These are phyloP conservation scores for Pythium myriotylum DNA, from an alignment of 352 stramenopile genomes.

Conservation along the genomic window DNA sequence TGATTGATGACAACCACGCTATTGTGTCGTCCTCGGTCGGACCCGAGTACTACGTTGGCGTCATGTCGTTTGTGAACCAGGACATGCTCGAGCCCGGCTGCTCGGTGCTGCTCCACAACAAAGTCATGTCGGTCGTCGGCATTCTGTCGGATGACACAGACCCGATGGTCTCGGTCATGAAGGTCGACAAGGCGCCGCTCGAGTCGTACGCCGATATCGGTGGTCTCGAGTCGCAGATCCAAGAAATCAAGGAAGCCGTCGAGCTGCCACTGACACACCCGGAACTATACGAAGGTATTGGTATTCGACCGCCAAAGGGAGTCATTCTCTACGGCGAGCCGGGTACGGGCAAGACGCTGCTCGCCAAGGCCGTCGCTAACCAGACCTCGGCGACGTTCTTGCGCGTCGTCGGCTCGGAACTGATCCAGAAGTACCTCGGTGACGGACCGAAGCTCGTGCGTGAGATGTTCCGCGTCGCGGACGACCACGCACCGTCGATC, in stretches of 20 bases:
- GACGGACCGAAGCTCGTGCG: conserved; percentile 99
- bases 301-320: conserved; percentile 98
- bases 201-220: conserved; percentile 99
- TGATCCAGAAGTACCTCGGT: conserved; percentile 99
- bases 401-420: conserved; percentile 96
- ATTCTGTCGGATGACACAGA: conserved; percentile 99
- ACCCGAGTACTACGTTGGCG: conserved; percentile 99
- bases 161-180: conserved; percentile 99
- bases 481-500: conserved; percentile 97
- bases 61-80: conserved; percentile 99
- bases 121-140: conserved; percentile 99
- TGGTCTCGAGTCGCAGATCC: conserved; percentile 98
- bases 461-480: conserved; percentile 97
- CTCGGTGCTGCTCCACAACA: conserved; percentile 99
- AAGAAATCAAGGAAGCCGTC: conserved; percentile 95
- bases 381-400: conserved; percentile 99
- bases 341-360: conserved; percentile 99
- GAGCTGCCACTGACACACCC: conserved; percentile 98
- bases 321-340: conserved; percentile 99
- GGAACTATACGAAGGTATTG: conserved; percentile 99
- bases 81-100: conserved; percentile 99
- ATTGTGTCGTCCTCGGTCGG: conserved; percentile 98
- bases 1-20: conserved; percentile 99
- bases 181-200: conserved; percentile 99
- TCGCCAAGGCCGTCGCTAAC: conserved; percentile 99